Percentiles rank a stretch among this genome's conserved stretches.
These are phyloP conservation scores for Saitozyma podzolica DNA, from an alignment of 768 basidiomycete genomes.

Conservation along the genomic window DNA sequence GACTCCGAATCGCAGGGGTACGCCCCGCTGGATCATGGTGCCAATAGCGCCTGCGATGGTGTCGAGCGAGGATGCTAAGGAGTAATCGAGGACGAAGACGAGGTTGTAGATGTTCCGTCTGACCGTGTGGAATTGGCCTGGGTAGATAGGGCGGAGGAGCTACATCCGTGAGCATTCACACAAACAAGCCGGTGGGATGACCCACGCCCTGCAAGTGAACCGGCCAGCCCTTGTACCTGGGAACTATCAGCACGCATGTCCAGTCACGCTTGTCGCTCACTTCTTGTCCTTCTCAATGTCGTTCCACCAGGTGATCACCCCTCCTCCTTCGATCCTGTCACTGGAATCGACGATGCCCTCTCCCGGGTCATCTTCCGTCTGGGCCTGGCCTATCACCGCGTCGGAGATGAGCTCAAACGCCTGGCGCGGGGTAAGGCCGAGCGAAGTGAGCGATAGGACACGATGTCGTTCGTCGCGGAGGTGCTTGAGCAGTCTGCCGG, in stretches of 20 bases:
- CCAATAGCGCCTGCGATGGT: slow-evolving; percentile 67
- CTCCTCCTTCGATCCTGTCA: slow-evolving; percentile 76
- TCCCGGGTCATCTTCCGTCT: slow-evolving; percentile 58
- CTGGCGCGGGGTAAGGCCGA: slow-evolving; percentile 62
- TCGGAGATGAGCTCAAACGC: slow-evolving; percentile 75
- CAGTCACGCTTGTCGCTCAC: too few relatives aligned
- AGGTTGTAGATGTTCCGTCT: slow-evolving; percentile 80
- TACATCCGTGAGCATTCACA: slow-evolving; percentile 45
- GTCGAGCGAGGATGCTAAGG: slow-evolving; percentile 62
- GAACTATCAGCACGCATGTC: too few relatives aligned
- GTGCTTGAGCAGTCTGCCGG: slow-evolving; percentile 59
- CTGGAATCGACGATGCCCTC: slow-evolving; percentile 89
- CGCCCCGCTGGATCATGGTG: slow-evolving; percentile 67
- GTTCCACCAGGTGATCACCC: slow-evolving; percentile 81
- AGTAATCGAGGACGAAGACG: slow-evolving; percentile 77
- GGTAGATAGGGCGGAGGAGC: slow-evolving; percentile 75
- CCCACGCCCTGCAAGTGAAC: slow-evolving; percentile 25
- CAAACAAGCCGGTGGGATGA: background rate
- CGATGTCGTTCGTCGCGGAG: slow-evolving; percentile 70
- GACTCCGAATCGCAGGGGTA: slow-evolving; percentile 82
- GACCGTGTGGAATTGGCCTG: slow-evolving; percentile 74
- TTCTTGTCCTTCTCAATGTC: slow-evolving; percentile 77
- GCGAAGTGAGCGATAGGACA: slow-evolving; percentile 61
- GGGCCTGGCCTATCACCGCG: slow-evolving; percentile 59
- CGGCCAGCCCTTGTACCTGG: slow-evolving; percentile 53